Percentiles rank a stretch among this genome's conserved stretches.
These are phyloP conservation scores for Trichosporon inkin DNA, from an alignment of 1,284 basidiomycete species.

Conservation along the genomic window DNA sequence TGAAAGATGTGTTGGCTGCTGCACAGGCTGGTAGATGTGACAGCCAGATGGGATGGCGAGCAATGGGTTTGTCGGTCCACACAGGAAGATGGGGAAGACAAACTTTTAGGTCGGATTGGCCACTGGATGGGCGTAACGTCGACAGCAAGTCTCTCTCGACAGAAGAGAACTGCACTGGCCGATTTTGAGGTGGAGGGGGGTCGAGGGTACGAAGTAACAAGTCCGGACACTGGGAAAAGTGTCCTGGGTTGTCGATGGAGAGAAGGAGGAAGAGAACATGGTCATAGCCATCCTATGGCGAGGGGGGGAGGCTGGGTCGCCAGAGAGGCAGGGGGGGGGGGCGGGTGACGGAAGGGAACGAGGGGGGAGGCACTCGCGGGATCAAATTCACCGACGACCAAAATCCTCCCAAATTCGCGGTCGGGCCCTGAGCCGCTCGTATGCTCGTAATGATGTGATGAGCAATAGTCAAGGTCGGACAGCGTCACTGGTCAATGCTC, in stretches of 20 bases:
- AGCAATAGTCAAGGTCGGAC: too few species aligned
- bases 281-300: not conserved
- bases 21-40: not conserved
- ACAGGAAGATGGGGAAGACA: constrained; percentile 8
- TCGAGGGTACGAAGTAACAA: not conserved
- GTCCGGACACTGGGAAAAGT: constrained; percentile 13
- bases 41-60: not conserved
- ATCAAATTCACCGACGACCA: constrained; percentile 4
- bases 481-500: too few species aligned
- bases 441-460: too few species aligned
- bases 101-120: constrained; percentile 9
- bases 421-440: not conserved
- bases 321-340: not conserved
- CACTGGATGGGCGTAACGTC: not conserved
- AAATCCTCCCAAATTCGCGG: constrained; percentile 3
- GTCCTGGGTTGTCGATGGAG: constrained; percentile 10
- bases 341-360: not conserved
- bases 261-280: constrained; percentile 2
- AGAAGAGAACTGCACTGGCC: not conserved
- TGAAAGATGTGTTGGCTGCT: not conserved
- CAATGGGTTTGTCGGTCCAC: constrained; percentile 6
- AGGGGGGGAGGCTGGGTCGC: not conserved
- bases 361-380: not conserved
- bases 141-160: not conserved
- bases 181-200: not conserved